Evolutionary conservation across 1,139 yeast genomes (phyloP), one percentile per base, ranked within the genome.

Genomic region (Debaryomyces subglobosus): DNA sequence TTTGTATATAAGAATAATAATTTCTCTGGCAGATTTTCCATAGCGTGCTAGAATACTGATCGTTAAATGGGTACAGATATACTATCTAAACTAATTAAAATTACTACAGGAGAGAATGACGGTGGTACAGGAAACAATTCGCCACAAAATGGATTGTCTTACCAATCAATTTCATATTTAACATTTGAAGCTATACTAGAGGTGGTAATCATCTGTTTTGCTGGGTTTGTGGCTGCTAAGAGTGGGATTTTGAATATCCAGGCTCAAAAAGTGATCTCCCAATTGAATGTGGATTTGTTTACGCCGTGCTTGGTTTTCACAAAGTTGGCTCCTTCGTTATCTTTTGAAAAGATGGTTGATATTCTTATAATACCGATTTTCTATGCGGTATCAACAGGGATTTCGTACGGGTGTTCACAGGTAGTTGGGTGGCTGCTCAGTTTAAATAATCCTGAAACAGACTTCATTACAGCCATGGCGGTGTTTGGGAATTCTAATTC

Each of bases 401-500:
- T 86, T 30, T 81, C 94, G 5, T 82, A 69, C 53, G 41, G 64
- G 7, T 79, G 88, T 48, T 83, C 92, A 3, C 68, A 73, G 39
- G 47, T 78, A 30, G 75, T 81, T 34, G 72, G 85, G 7, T 60
- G 68, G 25, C 47, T 79, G 27, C 65, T 86, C 53, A 64, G 65
- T 6, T 72, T 89, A 57, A 83, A 84, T 55, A 75, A 71, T 33
- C 82, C 88, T 1, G 95, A 89, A 64, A 61, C 85, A 7, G 87
- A 88, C 67, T 89, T 86, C 59, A 96, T 89, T 43, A 86, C 91
- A 21, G 96, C 96, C 5, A 88, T 89, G 94, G 89, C 90, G 0
- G 95, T 87, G 13, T 89, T 89, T 67, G 96, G 95, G 44, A 89
- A 89, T 66, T 85, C 91, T 37, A 87, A 87, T 65, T 84, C 90